Base-by-base conservation (phyloP, 192 early-diverging fungal species). In the Linnemannia zychae region DNA sequence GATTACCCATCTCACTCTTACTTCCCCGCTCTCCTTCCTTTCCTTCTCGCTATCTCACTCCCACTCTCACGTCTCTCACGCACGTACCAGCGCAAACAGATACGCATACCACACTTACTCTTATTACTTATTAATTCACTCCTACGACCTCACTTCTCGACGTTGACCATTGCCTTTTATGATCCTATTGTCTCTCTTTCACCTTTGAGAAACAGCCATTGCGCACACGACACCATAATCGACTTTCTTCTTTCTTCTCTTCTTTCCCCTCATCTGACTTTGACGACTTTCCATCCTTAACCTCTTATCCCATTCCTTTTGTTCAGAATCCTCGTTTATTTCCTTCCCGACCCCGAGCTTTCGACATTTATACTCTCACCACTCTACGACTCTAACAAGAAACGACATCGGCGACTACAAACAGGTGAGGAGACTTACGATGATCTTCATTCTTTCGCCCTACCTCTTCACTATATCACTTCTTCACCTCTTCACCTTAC, bases 1-100 rank as follows among this genome's bases (percentile, higher is more conserved):
- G 46, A 48, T 16, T 47, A 47, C 18, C 6, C 40, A 71, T 52
- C 24, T 16, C 72, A 57, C 33, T 22, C n/a, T n/a, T n/a, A n/a
- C n/a, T n/a, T n/a, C n/a, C n/a, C n/a, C n/a, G n/a, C n/a, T n/a
- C 31, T 73, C 71, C 71, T 20, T 50, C 16, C 49, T 37, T 50
- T 5, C 12, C 18, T 49, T 13, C 6, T 73, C 34, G 13, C 68
- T n/a, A 44, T 20, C 37, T 44, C 40, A 47, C 24, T 71, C 48
- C 53, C 72, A 33, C 7, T 37, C 15, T 49, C 31, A 48, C 18
- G 37, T 48, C 9, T 24, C 22, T 44, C 9, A 44, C 40, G 40
- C 40, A 44, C 40, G 3, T 44, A 44, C 9, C 40, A 44, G 3
- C 40, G 40, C 9, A 44, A 3, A 44, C 9, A 44, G 4, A 44